Percentiles rank a stretch among this genome's conserved stretches.
Evolutionary conservation across 2,329 filamentous ascomycete genomes (phyloP).

Genomic region (Emmonsia crescens): DNA sequence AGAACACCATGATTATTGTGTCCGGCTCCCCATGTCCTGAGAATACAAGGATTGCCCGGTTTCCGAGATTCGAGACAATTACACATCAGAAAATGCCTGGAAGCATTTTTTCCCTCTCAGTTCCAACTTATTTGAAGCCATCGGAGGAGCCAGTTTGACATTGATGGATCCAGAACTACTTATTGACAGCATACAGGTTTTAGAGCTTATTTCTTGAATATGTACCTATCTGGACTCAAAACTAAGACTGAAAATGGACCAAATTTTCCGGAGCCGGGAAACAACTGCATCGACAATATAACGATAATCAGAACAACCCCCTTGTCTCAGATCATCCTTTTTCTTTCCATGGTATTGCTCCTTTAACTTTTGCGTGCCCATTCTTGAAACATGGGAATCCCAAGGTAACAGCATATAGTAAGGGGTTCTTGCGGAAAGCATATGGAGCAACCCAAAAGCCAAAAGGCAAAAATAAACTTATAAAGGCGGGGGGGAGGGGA

Average conservation of each 20-base stretch:
- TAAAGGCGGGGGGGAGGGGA: too few species aligned
- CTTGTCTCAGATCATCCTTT: neutral
- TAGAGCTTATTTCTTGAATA: neutral
- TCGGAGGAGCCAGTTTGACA: neutral
- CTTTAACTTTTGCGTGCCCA: neutral
- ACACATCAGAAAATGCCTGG: neutral
- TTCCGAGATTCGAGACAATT: neutral
- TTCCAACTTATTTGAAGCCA: neutral
- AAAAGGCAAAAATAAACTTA: neutral
- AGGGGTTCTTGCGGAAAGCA: neutral
- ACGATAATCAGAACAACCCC: neutral
- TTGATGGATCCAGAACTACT: neutral
- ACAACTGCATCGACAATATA: too few species aligned
- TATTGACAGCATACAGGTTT: neutral
- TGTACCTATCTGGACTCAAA: neutral
- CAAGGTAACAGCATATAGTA: neutral
- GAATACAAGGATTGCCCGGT: neutral
- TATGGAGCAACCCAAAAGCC: neutral
- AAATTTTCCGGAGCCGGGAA: neutral
- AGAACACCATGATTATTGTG: neutral
- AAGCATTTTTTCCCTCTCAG: neutral
- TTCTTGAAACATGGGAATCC: neutral
- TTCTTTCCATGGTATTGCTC: neutral
- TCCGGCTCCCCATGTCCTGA: neutral
- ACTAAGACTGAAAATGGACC: neutral